Conservation (phyloP, 2,329 filamentous ascomycete genomes). For the Zymoseptoria pseudotritici region DNA sequence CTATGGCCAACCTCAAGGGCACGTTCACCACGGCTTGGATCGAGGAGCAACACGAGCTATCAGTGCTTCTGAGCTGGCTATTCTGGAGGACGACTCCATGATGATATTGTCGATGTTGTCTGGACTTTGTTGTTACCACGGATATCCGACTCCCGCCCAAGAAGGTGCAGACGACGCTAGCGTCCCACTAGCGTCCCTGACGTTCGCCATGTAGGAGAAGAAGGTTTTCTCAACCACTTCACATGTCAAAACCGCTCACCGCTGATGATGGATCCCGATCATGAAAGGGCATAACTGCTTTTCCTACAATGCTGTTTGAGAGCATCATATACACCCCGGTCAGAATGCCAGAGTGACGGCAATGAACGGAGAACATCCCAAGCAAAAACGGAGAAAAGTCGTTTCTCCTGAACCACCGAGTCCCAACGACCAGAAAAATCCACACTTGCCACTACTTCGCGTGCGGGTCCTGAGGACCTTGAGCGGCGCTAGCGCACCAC, state of each 20-base stretch:
- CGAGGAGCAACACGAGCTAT: background rate
- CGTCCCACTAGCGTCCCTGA: background rate
- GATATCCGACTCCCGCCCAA: background rate
- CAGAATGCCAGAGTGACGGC: too few relatives aligned
- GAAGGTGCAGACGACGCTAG: background rate
- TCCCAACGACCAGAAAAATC: background rate
- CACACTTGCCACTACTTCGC: background rate
- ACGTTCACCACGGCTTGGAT: background rate
- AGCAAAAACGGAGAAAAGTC: too few relatives aligned
- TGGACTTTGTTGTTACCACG: background rate
- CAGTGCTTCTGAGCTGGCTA: too few relatives aligned
- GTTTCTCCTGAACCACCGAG: background rate
- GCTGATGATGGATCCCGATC: background rate
- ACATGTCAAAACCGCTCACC: background rate
- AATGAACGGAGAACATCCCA: too few relatives aligned
- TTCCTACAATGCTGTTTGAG: too few relatives aligned
- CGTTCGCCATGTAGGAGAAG: background rate
- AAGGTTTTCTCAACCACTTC: background rate
- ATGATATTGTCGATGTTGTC: background rate
- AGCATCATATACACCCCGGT: too few relatives aligned
- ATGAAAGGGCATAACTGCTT: background rate
- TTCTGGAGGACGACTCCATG: background rate
- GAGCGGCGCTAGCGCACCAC: background rate
- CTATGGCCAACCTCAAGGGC: too few relatives aligned
- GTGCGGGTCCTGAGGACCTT: background rate